Conservation (phyloP, 2,329 filamentous ascomycete species). For the Ophiostoma sp. region DNA sequence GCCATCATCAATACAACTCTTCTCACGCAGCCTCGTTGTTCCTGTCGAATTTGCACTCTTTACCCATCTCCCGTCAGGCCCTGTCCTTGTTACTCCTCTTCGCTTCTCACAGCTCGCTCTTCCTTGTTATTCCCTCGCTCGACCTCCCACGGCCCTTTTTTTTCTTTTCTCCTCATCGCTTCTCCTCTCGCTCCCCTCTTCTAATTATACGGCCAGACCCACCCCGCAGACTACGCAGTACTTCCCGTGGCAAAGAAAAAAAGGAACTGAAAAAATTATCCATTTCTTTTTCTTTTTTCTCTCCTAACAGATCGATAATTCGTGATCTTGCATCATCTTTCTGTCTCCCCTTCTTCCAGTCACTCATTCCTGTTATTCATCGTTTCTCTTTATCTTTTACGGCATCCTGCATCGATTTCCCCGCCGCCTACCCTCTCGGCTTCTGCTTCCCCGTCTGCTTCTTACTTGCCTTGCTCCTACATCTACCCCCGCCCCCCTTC, state of each 20-base stretch:
- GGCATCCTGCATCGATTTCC: constrained; percentile 7
- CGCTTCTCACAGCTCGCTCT: background rate
- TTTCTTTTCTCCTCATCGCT: constrained; percentile 15
- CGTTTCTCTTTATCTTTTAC: constrained; percentile 9
- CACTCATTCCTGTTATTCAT: constrained; percentile 21
- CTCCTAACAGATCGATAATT: constrained; percentile 12
- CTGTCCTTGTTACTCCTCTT: background rate
- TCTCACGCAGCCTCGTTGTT: constrained; percentile 10
- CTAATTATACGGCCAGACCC: constrained; percentile 23
- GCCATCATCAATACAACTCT: background rate
- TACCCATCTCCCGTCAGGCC: background rate
- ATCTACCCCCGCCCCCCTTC: constrained; percentile 9
- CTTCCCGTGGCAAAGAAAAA: constrained; percentile 23
- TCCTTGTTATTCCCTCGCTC: constrained; percentile 12
- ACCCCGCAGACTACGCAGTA: constrained; percentile 23
- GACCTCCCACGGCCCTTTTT: constrained; percentile 1
- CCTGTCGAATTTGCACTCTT: background rate
- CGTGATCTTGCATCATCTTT: constrained; percentile 17
- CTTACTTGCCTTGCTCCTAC: constrained; percentile 4
- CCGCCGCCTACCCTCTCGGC: constrained; percentile 3
- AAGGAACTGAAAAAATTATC: constrained; percentile 9
- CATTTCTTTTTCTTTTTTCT: constrained; percentile 17
- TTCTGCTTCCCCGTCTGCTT: background rate
- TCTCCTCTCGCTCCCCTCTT: constrained; percentile 16
- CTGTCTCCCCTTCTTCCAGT: constrained; percentile 12